Conservation (phyloP, 345 rosid species). For the Rhizophora mangle region DNA sequence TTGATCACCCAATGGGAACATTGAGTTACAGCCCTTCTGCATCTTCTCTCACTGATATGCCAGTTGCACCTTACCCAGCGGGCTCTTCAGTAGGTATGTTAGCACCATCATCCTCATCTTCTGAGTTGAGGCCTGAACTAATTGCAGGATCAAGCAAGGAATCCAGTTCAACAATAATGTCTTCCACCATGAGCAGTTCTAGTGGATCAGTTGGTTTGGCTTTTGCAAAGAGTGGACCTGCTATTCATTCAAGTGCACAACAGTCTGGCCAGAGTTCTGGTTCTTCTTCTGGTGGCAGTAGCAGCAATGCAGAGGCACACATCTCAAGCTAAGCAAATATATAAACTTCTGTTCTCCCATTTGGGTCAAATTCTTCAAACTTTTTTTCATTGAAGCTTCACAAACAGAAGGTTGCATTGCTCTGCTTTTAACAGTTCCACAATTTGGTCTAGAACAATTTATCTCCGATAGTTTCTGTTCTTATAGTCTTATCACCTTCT, state of each 20-base stretch:
- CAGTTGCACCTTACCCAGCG: constrained; percentile 61
- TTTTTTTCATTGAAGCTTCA: constrained; percentile 23
- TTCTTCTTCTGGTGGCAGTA: constrained; percentile 30
- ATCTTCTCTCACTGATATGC: constrained; percentile 77
- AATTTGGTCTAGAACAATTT: constrained; percentile 35
- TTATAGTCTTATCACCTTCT: constrained; percentile 36
- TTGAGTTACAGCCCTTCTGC: constrained; percentile 74
- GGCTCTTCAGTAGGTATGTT: constrained; percentile 66
- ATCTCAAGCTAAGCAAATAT: constrained; percentile 33
- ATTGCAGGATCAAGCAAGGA: constrained; percentile 48
- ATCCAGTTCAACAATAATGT: constrained; percentile 44
- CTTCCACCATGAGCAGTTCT: constrained; percentile 36
- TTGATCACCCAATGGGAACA: constrained; percentile 63
- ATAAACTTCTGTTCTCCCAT: constrained; percentile 20
- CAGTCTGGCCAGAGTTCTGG: constrained; percentile 45
- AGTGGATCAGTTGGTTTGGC: constrained; percentile 43
- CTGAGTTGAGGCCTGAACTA: constrained; percentile 57
- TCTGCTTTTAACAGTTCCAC: constrained; percentile 27
- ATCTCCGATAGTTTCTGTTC: constrained; percentile 11
- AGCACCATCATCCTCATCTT: constrained; percentile 63
- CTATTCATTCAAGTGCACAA: constrained; percentile 33
- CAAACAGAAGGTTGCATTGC: constrained; percentile 40
- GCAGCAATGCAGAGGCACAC: constrained; percentile 20
- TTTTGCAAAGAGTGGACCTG: constrained; percentile 31
- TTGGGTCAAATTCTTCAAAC: constrained; percentile 37